Percentiles rank a stretch among this genome's conserved stretches.
Evolutionary conservation across 805 yeast genomes (phyloP).

Genomic region (Candida ortonii): DNA sequence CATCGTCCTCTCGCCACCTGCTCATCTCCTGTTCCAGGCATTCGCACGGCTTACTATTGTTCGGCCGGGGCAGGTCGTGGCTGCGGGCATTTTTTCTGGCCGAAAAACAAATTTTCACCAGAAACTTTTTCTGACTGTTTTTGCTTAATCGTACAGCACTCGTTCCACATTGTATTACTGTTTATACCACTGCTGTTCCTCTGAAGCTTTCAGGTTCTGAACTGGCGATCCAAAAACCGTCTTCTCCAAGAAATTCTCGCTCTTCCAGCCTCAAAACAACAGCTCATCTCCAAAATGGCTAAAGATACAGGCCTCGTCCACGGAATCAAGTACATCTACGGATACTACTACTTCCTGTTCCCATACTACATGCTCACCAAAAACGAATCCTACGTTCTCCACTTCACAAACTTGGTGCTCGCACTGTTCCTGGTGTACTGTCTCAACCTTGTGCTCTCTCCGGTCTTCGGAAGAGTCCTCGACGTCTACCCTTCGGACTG

Average conservation of each 20-base stretch:
- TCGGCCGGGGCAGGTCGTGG: no score
- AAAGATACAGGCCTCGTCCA: conserved; percentile 8
- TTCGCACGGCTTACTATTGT: no score
- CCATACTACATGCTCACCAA: conserved; percentile 51
- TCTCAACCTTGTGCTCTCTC: conserved; percentile 14
- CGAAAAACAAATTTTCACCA: background rate
- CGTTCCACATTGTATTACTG: no score
- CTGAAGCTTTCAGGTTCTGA: no score
- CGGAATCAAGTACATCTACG: conserved; percentile 19
- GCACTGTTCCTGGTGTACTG: conserved; percentile 14
- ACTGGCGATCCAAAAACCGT: no score
- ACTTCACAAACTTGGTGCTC: conserved; percentile 14
- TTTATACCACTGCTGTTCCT: no score
- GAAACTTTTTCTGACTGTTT: no score
- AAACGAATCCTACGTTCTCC: conserved; percentile 35
- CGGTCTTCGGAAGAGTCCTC: conserved; percentile 9
- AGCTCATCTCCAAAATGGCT: background rate
- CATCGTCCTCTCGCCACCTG: no score
- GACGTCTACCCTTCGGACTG: conserved; percentile 3
- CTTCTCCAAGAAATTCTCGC: no score
- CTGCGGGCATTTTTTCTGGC: no score
- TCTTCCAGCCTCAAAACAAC: background rate
- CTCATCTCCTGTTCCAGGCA: no score
- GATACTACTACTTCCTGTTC: conserved; percentile 41
- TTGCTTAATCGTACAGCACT: no score